phyloP scores from a whole-genome alignment of 2,329 filamentous ascomycete genomes.

The Colletotrichum neosansevieriae region DNA sequence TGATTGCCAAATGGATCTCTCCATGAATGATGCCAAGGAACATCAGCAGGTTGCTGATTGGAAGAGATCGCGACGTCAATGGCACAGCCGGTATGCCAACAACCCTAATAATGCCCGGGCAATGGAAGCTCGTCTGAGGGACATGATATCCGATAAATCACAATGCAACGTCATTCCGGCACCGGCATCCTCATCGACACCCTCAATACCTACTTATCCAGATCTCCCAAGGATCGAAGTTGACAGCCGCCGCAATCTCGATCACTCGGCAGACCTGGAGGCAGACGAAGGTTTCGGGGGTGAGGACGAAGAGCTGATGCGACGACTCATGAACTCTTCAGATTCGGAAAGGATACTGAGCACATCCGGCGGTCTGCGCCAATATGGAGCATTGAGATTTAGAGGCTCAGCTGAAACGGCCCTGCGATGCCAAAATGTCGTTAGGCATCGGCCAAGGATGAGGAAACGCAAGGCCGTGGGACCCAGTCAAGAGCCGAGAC shows the following conservation, averaged over 20 bases:
- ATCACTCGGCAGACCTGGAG: background rate
- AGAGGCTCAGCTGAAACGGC: slow-evolving; percentile 36
- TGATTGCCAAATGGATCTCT: slow-evolving; percentile 27
- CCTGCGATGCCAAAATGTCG: slow-evolving; percentile 32
- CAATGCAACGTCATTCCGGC: slow-evolving; percentile 24
- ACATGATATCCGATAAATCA: slow-evolving; percentile 27
- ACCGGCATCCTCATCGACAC: background rate
- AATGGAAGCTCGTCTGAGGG: slow-evolving; percentile 29
- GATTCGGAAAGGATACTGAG: slow-evolving; percentile 5
- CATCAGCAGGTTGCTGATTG: slow-evolving; percentile 32
- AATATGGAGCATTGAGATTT: slow-evolving; percentile 24
- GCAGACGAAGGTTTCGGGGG: slow-evolving; percentile 38
- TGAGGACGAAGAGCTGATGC: slow-evolving; percentile 25
- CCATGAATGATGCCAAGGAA: slow-evolving; percentile 18
- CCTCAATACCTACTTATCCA: slow-evolving; percentile 1
- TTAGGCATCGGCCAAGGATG: slow-evolving; percentile 38
- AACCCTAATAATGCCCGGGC: slow-evolving; percentile 29
- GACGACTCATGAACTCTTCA: background rate
- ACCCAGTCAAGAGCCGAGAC: slow-evolving; percentile 5
- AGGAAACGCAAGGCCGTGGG: slow-evolving; percentile 31
- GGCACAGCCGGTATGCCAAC: slow-evolving; percentile 30
- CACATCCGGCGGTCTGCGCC: background rate
- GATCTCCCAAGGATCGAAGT: slow-evolving; percentile 10
- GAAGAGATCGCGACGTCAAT: slow-evolving; percentile 35
- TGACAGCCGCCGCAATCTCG: slow-evolving; percentile 3